Base-by-base conservation (phyloP, 2,329 filamentous ascomycete species). In the Esteya vermicola region DNA sequence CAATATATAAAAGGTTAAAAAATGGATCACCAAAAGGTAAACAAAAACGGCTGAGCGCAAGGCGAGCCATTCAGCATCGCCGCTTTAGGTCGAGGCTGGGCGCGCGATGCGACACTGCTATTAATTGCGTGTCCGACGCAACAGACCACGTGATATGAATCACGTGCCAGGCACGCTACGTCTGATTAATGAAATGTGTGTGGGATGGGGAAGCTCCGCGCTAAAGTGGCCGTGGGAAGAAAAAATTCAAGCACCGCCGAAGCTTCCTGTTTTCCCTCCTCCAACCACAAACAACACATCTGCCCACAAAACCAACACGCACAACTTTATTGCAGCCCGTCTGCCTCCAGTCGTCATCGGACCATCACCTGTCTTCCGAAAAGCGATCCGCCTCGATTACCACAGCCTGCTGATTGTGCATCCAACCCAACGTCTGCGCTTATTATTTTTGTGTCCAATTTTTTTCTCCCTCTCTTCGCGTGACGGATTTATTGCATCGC, bases 201-300 rank as follows among this genome's bases (percentile, higher is more conserved):
- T 41, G 40, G 42, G 38, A 43, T 41, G 40, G 42, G 38, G 41
- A 39, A 48, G 46, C 46, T 48, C 41, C 41, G 36, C 46, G 43
- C 42, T 43, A 43, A 36, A 36, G 18, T n/a, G 13, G 18, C 28
- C 18, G 28, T 23, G 16, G 33, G 21, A 33, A 36, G n/a, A 30
- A 37, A 43, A 42, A 43, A 43, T 43, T 43, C 33, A 39, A 43
- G 36, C 33, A 36, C 13, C 41, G n/a, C n/a, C 41, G 32, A 38
- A 39, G 33, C 32, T 36, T 42, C 26, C 40, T 33, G 25, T 18
- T 14, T 42, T 25, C n/a, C 32, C 28, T 40, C 28, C 36, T 31
- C 26, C 31, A 38, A 38, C 31, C 40, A 42, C 28, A 38, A 36
- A 36, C 30, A 31, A 28, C 27, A 27, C 13, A 25, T 6, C 18